Base-by-base conservation (phyloP, 306 rosid species). In the Biancaea sappan region DNA sequence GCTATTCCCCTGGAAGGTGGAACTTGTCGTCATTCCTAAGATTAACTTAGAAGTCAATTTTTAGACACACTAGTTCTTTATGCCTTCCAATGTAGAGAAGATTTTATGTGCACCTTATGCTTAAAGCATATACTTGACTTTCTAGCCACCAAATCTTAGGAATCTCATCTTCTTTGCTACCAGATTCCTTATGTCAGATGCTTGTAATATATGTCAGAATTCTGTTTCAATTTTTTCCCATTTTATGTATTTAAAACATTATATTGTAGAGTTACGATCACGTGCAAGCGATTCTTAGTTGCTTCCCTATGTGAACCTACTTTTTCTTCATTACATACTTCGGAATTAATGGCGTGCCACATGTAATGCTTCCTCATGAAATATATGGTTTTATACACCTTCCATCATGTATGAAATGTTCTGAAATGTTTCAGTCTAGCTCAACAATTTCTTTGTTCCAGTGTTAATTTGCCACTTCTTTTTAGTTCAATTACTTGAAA, bases 401-500 rank as follows among this genome's bases (percentile, higher is more conserved):
- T 71, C 5, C 24, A 34, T 54, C 16, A 35, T 56, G 47, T 19
- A 53, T 75, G 73, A 14, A 26, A 21, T 71, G 47, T 37, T 7
- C 41, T 41, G 15, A 10, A 77, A 60, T 18, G 1, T 48, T 48
- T 31, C 6, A 15, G 50, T 71, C 35, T 53, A 52, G 32, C 47
- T 66, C 53, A 37, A 56, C 52, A 41, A 32, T 68, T 63, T 59
- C 11, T 59, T 77, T 8, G 16, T 16, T 10, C 48, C 22, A 16
- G 29, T 34, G 63, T 19, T 65, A 13, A 21, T 34, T 46, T 51
- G 8, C 29, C 11, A 26, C 9, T 48, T 34, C 48, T 71, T 57
- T 77, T 81, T 3, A 5, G 13, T 66, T 71, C 59, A 28, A 57
- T 77, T 18, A 26, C 56, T 37, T 35, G 44, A 22, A 66, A 25